These are phyloP conservation scores for Rhizopogon hawkerae DNA, from an alignment of 1,284 basidiomycete species.

Conservation along the genomic window DNA sequence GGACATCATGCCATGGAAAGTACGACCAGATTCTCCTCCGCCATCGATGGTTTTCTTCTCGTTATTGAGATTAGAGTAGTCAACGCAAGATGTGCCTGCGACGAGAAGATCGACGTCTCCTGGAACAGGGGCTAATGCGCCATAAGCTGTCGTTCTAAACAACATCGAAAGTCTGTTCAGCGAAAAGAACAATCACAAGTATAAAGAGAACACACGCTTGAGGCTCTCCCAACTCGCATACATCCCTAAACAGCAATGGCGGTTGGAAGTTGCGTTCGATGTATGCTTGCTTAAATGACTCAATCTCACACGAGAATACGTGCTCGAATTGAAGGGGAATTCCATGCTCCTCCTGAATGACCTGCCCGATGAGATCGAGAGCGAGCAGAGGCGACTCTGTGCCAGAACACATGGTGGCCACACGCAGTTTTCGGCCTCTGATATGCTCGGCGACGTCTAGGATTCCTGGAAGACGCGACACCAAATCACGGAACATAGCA, in stretches of 20 bases:
- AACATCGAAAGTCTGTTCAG: constrained; percentile 10
- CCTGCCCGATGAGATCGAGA: constrained; percentile 72
- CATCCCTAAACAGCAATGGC: constrained; percentile 87
- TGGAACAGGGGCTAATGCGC: constrained; percentile 77
- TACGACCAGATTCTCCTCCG: constrained; percentile 84
- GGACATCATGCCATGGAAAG: constrained; percentile 86
- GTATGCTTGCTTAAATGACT: constrained; percentile 97
- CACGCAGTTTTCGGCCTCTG: constrained; percentile 76
- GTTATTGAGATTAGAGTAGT: constrained; percentile 93
- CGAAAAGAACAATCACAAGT: background rate
- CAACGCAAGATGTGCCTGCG: constrained; percentile 93
- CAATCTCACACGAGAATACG: constrained; percentile 96
- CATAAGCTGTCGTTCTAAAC: constrained; percentile 81
- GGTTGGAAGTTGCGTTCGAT: constrained; percentile 94
- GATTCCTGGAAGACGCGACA: constrained; percentile 63
- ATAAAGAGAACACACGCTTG: constrained; percentile 47
- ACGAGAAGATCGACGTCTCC: constrained; percentile 87
- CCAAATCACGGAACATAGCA: constrained; percentile 80
- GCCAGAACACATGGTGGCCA: constrained; percentile 97
- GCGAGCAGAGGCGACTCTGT: constrained; percentile 93
- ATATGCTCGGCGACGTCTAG: constrained; percentile 63
- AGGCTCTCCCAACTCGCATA: constrained; percentile 78
- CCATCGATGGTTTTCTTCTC: constrained; percentile 84
- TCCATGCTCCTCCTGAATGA: constrained; percentile 63
- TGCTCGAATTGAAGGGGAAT: constrained; percentile 74